Base-by-base conservation (phyloP, 257 asterid genomes). In the Perilla frutescens region DNA sequence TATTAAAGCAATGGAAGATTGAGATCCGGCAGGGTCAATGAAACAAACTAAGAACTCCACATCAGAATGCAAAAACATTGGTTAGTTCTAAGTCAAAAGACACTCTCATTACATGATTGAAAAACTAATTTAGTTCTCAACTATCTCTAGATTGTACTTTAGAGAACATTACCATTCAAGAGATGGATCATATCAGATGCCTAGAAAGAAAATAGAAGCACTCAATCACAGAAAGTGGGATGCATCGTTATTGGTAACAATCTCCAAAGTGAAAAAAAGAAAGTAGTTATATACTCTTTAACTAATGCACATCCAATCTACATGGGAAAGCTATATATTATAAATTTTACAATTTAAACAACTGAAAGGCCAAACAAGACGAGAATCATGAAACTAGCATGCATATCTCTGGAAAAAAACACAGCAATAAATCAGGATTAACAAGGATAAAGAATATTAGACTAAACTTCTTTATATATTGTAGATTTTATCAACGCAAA, bases 211-310 rank as follows among this genome's bases (percentile, higher is more conserved):
- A 44, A 48, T 8, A 71, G 56, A 47, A 51, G 20, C 62, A 37
- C 41, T 32, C 7, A 20, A 5, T 51, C n/a, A 32, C 61, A 3
- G 45, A 53, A 50, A 37, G 4, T 26, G 10, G 41, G 26, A 53
- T 62, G 57, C 62, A 20, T 7, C 66, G 50, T 37, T 32, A 32
- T 44, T 57, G 54, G n/a, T 66, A 15, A 66, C 50, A 41, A 74
- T 37, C 74, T 56, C 14, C 26, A 15, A 70, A 70, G 4, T 44
- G n/a, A 54, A n/a, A 54, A 55, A 43, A 74, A 65, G 13, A 48
- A 36, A 34, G 34, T 45, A 8, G 32, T 31, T 7, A 45, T 55
- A 29, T 53, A 47, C 36, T 34, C 53, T 34, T 14, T 13, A 37
- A 56, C 47, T 49, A 15, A 49, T 41, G 15, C 14, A 9, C 56